phyloP scores from a whole-genome alignment of 495 filamentous ascomycete genomes.

The Penicillium longicatenatum region DNA sequence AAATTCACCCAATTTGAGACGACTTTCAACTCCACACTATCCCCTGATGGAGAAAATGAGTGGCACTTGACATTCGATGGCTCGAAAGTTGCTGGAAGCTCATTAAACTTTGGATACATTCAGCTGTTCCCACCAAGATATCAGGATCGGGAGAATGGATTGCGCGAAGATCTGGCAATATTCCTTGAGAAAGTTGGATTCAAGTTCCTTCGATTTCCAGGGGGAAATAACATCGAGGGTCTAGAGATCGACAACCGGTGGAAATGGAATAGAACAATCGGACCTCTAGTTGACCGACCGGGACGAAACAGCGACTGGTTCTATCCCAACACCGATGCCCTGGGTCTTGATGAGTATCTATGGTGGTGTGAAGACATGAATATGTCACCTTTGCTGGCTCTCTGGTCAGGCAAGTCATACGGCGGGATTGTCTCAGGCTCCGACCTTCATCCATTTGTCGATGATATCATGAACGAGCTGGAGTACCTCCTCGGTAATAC shows the following conservation, averaged over 20 bases:
- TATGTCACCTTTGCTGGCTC: slow-evolving; percentile 56
- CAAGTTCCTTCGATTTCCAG: slow-evolving; percentile 63
- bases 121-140: slow-evolving; percentile 69
- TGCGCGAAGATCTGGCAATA: slow-evolving; percentile 60
- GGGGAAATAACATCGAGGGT: slow-evolving; percentile 63
- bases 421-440: slow-evolving; percentile 41
- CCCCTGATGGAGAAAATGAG: slow-evolving; percentile 65
- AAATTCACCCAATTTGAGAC: slow-evolving; percentile 39
- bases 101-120: slow-evolving; percentile 65
- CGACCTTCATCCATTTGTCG: slow-evolving; percentile 45
- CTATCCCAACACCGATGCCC: slow-evolving; percentile 62
- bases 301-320: slow-evolving; percentile 63
- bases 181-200: slow-evolving; percentile 55
- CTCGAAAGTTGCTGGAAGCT: slow-evolving; percentile 39
- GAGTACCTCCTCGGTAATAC: slow-evolving; percentile 41
- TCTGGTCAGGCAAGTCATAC: slow-evolving; percentile 66
- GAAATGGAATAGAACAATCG: slow-evolving; percentile 71
- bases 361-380: slow-evolving; percentile 66
- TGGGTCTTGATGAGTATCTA: slow-evolving; percentile 65
- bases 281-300: slow-evolving; percentile 61
- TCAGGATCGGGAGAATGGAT: slow-evolving; percentile 55
- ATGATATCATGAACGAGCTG: slow-evolving; percentile 64
- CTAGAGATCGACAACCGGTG: slow-evolving; percentile 48
- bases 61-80: slow-evolving; percentile 62
- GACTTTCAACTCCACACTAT: slow-evolving; percentile 42